A percentile compares a stretch with the other conserved stretches of the same genome.
Evolutionary conservation across 2,329 filamentous ascomycete species (phyloP).

Genomic region (Colletotrichum sp.): DNA sequence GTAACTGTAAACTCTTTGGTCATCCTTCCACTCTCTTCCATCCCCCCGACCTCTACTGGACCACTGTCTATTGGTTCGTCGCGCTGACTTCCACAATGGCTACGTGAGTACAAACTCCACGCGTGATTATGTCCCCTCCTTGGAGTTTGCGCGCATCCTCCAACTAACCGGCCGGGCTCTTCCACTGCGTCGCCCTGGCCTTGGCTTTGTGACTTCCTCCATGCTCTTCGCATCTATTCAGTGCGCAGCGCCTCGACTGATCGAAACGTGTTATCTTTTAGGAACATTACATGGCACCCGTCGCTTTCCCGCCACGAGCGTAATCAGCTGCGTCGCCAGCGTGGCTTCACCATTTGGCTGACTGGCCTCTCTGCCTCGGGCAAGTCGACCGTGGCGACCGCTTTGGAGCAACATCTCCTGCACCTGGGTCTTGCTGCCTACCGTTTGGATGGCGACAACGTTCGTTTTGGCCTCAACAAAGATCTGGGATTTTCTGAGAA

Average conservation of each 20-base stretch:
- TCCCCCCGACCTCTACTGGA: not conserved
- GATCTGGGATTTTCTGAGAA: conserved; percentile 93
- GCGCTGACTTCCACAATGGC: conserved; percentile 26
- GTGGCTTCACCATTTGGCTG: conserved; percentile 96
- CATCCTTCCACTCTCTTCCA: not conserved
- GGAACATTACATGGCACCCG: conserved; percentile 91
- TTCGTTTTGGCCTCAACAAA: conserved; percentile 97
- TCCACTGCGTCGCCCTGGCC: not conserved
- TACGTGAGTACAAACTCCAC: conserved; percentile 23
- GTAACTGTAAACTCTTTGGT: not conserved
- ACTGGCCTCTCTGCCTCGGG: conserved; percentile 95
- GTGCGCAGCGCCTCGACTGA: not conserved
- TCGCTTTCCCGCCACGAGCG: conserved; percentile 81
- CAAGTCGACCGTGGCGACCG: conserved; percentile 96
- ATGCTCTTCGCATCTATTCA: not conserved
- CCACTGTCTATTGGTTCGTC: not conserved
- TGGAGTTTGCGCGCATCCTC: not conserved
- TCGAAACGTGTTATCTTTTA: conserved; percentile 36
- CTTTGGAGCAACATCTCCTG: conserved; percentile 95
- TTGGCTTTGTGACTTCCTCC: not conserved
- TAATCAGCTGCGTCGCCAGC: conserved; percentile 77
- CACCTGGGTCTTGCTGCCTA: conserved; percentile 85
- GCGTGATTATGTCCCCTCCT: not conserved
- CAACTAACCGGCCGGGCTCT: not conserved
- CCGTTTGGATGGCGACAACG: conserved; percentile 96